These are phyloP conservation scores for Ophiostoma himal-ulmi DNA, from an alignment of 2,329 filamentous ascomycete genomes.

Conservation along the genomic window DNA sequence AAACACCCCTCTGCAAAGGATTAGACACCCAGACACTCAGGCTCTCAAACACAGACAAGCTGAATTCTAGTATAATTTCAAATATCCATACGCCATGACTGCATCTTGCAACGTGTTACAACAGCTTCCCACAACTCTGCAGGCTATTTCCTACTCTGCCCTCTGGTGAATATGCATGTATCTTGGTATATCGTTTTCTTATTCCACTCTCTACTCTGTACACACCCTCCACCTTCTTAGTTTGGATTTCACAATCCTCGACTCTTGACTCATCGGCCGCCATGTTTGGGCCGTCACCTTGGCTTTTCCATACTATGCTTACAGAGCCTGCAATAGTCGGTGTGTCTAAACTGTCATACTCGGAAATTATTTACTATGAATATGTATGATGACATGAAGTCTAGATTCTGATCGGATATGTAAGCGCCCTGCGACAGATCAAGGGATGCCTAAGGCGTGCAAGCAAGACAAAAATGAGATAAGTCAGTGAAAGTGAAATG, in stretches of 20 bases:
- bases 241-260: not conserved
- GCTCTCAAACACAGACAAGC: not conserved
- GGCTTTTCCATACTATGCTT: not conserved
- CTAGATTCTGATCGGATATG: not conserved
- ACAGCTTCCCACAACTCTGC: not conserved
- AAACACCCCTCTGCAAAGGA: slow-evolving; percentile 1
- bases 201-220: not conserved
- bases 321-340: slow-evolving; percentile 1
- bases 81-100: not conserved
- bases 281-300: not conserved
- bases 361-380: not conserved
- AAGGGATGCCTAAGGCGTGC: not conserved
- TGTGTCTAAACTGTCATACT: not conserved
- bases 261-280: slow-evolving; percentile 7
- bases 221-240: not conserved
- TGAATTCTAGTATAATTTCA: not conserved
- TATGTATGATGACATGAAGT: not conserved
- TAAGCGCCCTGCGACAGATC: not conserved
- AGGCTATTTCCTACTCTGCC: not conserved
- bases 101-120: slow-evolving; percentile 9
- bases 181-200: not conserved
- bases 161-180: not conserved
- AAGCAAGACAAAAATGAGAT: not conserved
- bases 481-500: not conserved
- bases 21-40: not conserved